phyloP scores from a whole-genome alignment of 2,329 filamentous ascomycete species.

The Waltergamsia citrina region DNA sequence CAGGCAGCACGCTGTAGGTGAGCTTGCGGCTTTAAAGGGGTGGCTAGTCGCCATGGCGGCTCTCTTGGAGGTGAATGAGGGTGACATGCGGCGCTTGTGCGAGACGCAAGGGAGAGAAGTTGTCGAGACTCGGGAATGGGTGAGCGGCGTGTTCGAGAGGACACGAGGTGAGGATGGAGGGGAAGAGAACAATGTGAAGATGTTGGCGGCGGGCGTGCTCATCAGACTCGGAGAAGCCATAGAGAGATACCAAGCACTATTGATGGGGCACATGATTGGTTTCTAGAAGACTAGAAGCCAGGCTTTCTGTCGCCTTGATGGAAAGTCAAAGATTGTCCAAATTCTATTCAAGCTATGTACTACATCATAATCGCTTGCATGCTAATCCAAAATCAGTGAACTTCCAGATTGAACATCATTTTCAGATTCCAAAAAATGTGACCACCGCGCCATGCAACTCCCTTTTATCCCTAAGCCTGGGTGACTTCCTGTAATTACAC shows the following conservation, averaged over 20 bases:
- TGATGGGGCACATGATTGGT: conserved; percentile 61
- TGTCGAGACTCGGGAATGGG: conserved; percentile 84
- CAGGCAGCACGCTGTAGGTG: conserved; percentile 47
- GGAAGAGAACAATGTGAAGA: conserved; percentile 74
- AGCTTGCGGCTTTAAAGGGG: conserved; percentile 60
- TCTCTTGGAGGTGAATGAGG: conserved; percentile 71
- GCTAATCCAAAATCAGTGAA: no score
- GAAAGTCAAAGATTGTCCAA: not conserved
- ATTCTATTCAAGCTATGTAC: no score
- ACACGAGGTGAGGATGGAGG: conserved; percentile 38
- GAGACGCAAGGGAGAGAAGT: conserved; percentile 66
- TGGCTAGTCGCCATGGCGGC: conserved; percentile 73
- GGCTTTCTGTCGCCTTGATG: no score
- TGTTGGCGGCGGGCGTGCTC: conserved; percentile 66
- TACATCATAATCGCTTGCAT: no score
- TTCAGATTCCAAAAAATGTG: no score
- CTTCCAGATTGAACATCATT: no score
- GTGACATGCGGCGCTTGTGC: conserved; percentile 62
- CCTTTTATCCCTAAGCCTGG: no score
- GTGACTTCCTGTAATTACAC: no score
- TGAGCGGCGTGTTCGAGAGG: conserved; percentile 61
- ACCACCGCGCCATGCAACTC: no score
- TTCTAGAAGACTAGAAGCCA: conserved; percentile 12
- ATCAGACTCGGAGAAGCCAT: conserved; percentile 73
- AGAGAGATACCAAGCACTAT: conserved; percentile 66